A percentile compares a stretch with the other conserved stretches of the same genome.
These are phyloP conservation scores for Linum tenue DNA, from an alignment of 345 rosid genomes.

Conservation along the genomic window DNA sequence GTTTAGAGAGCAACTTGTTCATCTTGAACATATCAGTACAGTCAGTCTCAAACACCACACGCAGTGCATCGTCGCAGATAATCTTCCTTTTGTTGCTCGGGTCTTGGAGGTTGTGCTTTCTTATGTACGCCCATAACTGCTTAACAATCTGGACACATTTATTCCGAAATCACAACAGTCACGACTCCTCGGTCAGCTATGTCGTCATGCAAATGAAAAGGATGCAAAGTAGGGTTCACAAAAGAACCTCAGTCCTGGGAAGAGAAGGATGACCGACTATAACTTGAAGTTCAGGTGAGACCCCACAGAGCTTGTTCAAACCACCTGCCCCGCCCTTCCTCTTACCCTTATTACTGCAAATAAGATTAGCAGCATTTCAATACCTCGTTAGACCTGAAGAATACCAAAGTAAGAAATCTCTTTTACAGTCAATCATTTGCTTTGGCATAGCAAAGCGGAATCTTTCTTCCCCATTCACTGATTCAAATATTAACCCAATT, in stretches of 20 bases:
- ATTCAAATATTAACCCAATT: too few relatives aligned
- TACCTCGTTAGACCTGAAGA: not conserved
- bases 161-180: not conserved
- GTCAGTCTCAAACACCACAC: constrained; percentile 30
- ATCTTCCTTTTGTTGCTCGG: constrained; percentile 32
- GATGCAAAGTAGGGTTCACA: too few relatives aligned
- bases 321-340: constrained; percentile 31
- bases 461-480: too few relatives aligned
- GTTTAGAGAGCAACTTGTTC: constrained; percentile 29
- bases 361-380: not conserved
- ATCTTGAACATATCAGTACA: constrained; percentile 36
- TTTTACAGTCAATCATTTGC: too few relatives aligned
- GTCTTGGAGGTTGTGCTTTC: constrained; percentile 32
- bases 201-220: too few relatives aligned
- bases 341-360: constrained; percentile 11
- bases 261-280: constrained; percentile 28
- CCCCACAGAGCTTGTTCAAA: constrained; percentile 28
- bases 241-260: constrained; percentile 30
- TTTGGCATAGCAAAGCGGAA: too few relatives aligned
- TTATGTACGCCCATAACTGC: constrained; percentile 31
- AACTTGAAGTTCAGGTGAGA: constrained; percentile 26
- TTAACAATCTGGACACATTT: constrained; percentile 18
- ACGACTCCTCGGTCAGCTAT: too few relatives aligned
- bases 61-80: constrained; percentile 30
- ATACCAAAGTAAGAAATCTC: too few relatives aligned